Percentiles rank a stretch among this genome's conserved stretches.
Conservation (phyloP, 768 basidiomycete genomes). For the Ramaria rubella region DNA sequence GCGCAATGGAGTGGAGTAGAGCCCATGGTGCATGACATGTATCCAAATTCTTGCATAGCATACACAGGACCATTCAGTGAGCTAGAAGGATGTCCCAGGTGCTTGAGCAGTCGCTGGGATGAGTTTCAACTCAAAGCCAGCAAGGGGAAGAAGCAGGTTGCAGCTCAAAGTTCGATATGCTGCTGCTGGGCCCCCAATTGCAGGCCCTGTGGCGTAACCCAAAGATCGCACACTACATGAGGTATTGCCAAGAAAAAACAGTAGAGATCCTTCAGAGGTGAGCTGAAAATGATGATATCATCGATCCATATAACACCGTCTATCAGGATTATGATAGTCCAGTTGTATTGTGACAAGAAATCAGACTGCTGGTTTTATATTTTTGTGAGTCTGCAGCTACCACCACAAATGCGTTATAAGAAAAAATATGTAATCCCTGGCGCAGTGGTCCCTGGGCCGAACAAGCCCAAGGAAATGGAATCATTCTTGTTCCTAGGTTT, state of each 20-base stretch:
- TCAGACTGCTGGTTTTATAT: slow-evolving; percentile 31
- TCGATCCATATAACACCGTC: slow-evolving; percentile 9
- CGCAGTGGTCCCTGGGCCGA: slow-evolving; percentile 18
- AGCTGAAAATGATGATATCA: neutral
- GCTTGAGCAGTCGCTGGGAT: slow-evolving; percentile 27
- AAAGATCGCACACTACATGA: slow-evolving; percentile 4
- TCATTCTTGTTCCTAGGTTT: slow-evolving; percentile 27
- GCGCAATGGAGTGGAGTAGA: slow-evolving; percentile 29
- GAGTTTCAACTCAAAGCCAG: neutral
- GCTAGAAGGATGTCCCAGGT: slow-evolving; percentile 27
- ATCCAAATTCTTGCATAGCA: slow-evolving; percentile 33
- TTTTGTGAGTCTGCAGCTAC: slow-evolving; percentile 20
- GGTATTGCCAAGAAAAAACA: slow-evolving; percentile 9
- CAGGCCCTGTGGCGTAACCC: neutral
- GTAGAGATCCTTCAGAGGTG: slow-evolving; percentile 2
- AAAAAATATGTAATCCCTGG: slow-evolving; percentile 25
- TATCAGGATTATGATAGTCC: slow-evolving; percentile 13
- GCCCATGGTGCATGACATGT: slow-evolving; percentile 35
- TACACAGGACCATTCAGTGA: slow-evolving; percentile 34
- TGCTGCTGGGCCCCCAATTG: neutral
- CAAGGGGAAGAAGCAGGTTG: slow-evolving; percentile 12
- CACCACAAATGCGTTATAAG: slow-evolving; percentile 25
- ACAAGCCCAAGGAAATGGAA: slow-evolving; percentile 23
- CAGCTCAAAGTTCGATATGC: slow-evolving; percentile 13
- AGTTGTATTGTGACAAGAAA: slow-evolving; percentile 25